Conservation (phyloP, 2,329 filamentous ascomycete genomes). For the Herpotrichia juniperi region DNA sequence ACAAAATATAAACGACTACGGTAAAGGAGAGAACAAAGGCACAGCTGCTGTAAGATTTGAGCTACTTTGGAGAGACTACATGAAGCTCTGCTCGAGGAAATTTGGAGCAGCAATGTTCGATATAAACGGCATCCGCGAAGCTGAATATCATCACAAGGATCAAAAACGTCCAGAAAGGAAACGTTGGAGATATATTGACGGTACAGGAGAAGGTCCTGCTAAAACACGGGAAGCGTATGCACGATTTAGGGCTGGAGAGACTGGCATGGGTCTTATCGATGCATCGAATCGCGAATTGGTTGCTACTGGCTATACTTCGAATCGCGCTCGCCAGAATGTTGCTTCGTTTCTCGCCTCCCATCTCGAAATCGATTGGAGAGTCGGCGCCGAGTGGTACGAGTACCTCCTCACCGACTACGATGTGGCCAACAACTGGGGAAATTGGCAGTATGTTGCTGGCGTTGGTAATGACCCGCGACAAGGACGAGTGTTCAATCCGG, state of each 20-base stretch:
- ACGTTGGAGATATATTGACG: slow-evolving; percentile 36
- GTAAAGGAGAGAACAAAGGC: slow-evolving; percentile 73
- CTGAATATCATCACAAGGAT: slow-evolving; percentile 14
- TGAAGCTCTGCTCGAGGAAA: slow-evolving; percentile 76
- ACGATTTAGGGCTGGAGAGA: slow-evolving; percentile 69
- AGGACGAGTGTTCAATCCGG: slow-evolving; percentile 77
- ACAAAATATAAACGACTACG: slow-evolving; percentile 58
- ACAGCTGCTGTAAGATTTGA: slow-evolving; percentile 74
- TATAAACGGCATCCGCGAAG: slow-evolving; percentile 65
- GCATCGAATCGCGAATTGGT: slow-evolving; percentile 76
- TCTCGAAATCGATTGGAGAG: slow-evolving; percentile 76
- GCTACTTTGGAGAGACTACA: slow-evolving; percentile 79
- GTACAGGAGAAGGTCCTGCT: slow-evolving; percentile 51
- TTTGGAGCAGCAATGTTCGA: slow-evolving; percentile 70
- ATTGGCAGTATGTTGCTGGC: slow-evolving; percentile 82
- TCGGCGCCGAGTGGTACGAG: slow-evolving; percentile 85
- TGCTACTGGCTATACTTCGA: slow-evolving; percentile 79
- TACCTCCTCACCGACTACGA: slow-evolving; percentile 77
- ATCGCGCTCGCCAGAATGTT: slow-evolving; percentile 77
- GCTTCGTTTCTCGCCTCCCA: slow-evolving; percentile 77
- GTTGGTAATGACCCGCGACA: slow-evolving; percentile 80
- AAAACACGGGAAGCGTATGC: slow-evolving; percentile 53
- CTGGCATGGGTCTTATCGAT: slow-evolving; percentile 78
- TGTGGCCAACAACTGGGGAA: slow-evolving; percentile 77
- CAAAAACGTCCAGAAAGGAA: slow-evolving; percentile 49